Conservation (phyloP, 1,139 yeast species). For the Pichia sp. region DNA sequence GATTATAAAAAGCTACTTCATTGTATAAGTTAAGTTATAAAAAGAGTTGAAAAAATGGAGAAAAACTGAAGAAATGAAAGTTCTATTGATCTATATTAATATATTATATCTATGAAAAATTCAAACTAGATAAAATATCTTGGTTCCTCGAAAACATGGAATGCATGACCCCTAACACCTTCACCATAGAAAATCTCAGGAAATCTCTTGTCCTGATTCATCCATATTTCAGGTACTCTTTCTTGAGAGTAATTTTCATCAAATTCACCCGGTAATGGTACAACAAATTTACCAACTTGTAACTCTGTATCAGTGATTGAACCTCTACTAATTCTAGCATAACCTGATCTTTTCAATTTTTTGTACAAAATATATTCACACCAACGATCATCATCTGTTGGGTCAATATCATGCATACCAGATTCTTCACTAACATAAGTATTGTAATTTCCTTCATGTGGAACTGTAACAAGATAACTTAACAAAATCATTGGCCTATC, state of each 20-base stretch:
- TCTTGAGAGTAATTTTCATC: conserved; percentile 24
- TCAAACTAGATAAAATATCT: conserved; percentile 52
- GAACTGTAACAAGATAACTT: conserved; percentile 85
- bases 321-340: conserved; percentile 88
- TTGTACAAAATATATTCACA: conserved; percentile 92
- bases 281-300: conserved; percentile 87
- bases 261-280: conserved; percentile 35
- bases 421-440: conserved; percentile 79
- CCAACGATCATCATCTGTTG: conserved; percentile 96
- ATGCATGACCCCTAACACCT: conserved; percentile 88
- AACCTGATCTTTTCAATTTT: conserved; percentile 79
- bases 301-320: conserved; percentile 95
- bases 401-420: conserved; percentile 90
- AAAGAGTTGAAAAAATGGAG: no score
- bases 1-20: no score
- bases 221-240: conserved; percentile 30
- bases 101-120: no score
- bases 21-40: no score
- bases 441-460: conserved; percentile 82
- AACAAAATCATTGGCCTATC: conserved; percentile 72
- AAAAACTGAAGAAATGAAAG: no score
- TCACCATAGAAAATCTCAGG: conserved; percentile 84
- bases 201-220: conserved; percentile 62
- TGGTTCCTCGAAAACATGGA: conserved; percentile 90
- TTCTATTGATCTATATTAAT: no score